Evolutionary conservation across 2,329 filamentous ascomycete species (phyloP).

Genomic region (Nectriaceae sp.): DNA sequence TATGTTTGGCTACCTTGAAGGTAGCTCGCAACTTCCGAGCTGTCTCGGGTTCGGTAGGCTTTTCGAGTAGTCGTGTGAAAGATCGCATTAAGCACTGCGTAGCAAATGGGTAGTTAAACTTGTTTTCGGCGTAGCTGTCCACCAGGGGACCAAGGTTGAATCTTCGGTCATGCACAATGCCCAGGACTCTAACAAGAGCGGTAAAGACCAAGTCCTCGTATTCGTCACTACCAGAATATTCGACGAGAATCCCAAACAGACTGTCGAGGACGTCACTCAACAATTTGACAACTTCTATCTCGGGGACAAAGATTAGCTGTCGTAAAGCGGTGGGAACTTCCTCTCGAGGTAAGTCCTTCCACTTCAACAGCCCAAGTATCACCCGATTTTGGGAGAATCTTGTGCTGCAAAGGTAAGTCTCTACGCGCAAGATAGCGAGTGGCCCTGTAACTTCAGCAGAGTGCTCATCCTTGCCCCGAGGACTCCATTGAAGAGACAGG

Average conservation of each 20-base stretch:
- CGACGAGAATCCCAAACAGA: constrained; percentile 87
- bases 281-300: constrained; percentile 97
- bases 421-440: constrained; percentile 75
- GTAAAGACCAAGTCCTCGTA: constrained; percentile 93
- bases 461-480: constrained; percentile 65
- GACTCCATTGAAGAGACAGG: constrained; percentile 77
- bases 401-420: constrained; percentile 92
- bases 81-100: constrained; percentile 86
- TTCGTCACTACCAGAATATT: constrained; percentile 87
- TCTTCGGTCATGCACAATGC: constrained; percentile 90
- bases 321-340: constrained; percentile 75
- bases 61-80: constrained; percentile 79
- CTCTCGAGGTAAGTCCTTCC: constrained; percentile 74
- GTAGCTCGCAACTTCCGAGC: constrained; percentile 85
- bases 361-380: constrained; percentile 80
- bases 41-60: constrained; percentile 79
- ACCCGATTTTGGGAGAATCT: constrained; percentile 90
- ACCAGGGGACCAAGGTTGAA: constrained; percentile 91
- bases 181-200: constrained; percentile 83
- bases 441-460: constrained; percentile 77
- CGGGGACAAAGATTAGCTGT: constrained; percentile 88
- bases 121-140: constrained; percentile 84
- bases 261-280: constrained; percentile 86
- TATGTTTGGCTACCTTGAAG: constrained; percentile 91
- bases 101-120: constrained; percentile 92